These are phyloP conservation scores for Lipomyces lipofer DNA, from an alignment of 805 yeast species.

Conservation along the genomic window DNA sequence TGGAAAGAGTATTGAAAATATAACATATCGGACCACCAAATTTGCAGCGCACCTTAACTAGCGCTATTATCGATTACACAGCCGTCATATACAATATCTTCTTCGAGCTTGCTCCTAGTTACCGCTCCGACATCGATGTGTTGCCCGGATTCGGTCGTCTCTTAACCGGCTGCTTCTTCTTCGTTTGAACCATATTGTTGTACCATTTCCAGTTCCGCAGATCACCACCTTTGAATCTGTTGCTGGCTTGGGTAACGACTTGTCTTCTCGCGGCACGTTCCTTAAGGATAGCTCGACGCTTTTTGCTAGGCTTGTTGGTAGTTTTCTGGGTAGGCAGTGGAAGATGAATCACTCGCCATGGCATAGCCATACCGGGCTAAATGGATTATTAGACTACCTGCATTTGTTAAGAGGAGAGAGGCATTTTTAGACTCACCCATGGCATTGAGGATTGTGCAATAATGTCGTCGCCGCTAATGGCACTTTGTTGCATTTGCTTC, in stretches of 20 bases:
- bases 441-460: slow-evolving; percentile 13
- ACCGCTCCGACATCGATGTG: too few relatives aligned
- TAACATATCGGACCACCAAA: too few relatives aligned
- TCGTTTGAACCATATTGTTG: too few relatives aligned
- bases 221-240: slow-evolving; percentile 11
- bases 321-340: slow-evolving; percentile 2
- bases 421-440: slow-evolving; percentile 6
- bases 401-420: neutral
- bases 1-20: neutral
- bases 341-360: slow-evolving; percentile 24
- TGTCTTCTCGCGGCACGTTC: neutral
- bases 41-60: too few relatives aligned
- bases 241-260: neutral
- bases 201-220: slow-evolving; percentile 20
- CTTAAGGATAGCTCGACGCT: slow-evolving; percentile 16
- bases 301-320: slow-evolving; percentile 21
- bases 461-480: slow-evolving; percentile 22
- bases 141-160: too few relatives aligned
- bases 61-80: too few relatives aligned
- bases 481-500: slow-evolving; percentile 6
- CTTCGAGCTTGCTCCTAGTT: too few relatives aligned
- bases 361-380: slow-evolving; percentile 19
- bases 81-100: too few relatives aligned
- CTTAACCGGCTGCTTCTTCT: too few relatives aligned
- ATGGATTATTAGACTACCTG: neutral